These are phyloP conservation scores for Laetiporus sulphureus DNA, from an alignment of 1,284 basidiomycete genomes.

Conservation along the genomic window DNA sequence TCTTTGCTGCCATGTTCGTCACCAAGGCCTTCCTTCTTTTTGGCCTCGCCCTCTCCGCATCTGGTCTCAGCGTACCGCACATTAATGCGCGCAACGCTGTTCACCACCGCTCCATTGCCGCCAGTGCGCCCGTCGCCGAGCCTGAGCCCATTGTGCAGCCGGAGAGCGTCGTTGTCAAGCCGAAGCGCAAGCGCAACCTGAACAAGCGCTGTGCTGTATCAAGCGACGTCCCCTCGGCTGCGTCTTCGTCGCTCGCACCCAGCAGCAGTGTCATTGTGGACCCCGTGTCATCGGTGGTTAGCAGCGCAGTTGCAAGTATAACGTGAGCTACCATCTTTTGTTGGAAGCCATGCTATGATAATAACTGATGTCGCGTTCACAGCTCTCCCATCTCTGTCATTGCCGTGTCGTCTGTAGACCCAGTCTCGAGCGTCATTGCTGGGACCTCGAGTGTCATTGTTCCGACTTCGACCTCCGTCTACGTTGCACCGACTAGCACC, in stretches of 20 bases:
- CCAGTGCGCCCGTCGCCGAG: slow-evolving; percentile 28
- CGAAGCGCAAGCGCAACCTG: slow-evolving; percentile 19
- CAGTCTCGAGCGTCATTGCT: slow-evolving; percentile 6
- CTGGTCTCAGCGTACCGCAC: slow-evolving; percentile 43
- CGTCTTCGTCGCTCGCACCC: slow-evolving; percentile 6
- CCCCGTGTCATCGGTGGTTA: neutral
- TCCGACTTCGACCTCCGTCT: slow-evolving; percentile 10
- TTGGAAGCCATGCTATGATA: neutral
- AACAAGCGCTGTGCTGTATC: slow-evolving; percentile 21
- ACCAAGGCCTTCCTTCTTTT: slow-evolving; percentile 37
- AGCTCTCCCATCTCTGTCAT: slow-evolving; percentile 6
- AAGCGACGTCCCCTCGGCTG: slow-evolving; percentile 19
- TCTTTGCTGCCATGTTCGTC: slow-evolving; percentile 38
- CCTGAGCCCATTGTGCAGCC: slow-evolving; percentile 24
- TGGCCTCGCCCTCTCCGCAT: slow-evolving; percentile 35
- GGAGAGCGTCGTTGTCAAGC: slow-evolving; percentile 12
- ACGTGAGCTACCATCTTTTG: slow-evolving; percentile 7
- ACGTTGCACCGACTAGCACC: slow-evolving; percentile 7
- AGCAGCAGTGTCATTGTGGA: slow-evolving; percentile 3
- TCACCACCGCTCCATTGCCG: slow-evolving; percentile 27
- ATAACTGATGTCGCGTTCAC: slow-evolving; percentile 11
- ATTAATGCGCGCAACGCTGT: slow-evolving; percentile 26
- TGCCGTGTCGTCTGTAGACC: neutral
- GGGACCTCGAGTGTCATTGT: slow-evolving; percentile 1
- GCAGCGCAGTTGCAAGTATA: slow-evolving; percentile 1